These are phyloP conservation scores for Mrakia hoshinonis DNA, from an alignment of 768 basidiomycete genomes.

Conservation along the genomic window DNA sequence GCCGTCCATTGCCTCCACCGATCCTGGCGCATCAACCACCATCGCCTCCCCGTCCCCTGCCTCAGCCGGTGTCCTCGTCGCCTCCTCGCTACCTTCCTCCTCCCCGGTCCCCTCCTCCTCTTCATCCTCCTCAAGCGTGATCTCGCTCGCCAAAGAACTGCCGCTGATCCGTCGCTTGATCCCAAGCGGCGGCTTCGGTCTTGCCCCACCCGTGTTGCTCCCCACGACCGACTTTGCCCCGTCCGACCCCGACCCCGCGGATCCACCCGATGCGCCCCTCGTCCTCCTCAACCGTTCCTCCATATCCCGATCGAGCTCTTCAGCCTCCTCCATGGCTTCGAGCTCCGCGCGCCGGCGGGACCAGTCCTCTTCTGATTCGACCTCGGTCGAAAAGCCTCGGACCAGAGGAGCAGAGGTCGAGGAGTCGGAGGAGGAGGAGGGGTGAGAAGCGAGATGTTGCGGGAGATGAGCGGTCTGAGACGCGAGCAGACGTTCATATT, in stretches of 20 bases:
- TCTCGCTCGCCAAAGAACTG: constrained; percentile 23
- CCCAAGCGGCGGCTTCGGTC: not conserved
- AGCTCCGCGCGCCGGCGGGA: constrained; percentile 30
- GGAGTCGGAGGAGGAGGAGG: constrained; percentile 32
- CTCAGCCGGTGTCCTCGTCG: not conserved
- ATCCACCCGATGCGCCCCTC: not conserved
- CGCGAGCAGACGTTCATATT: constrained; percentile 63
- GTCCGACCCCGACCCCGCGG: not conserved
- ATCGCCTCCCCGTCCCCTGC: not conserved
- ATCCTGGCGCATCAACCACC: not conserved
- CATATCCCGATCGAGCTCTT: constrained; percentile 29
- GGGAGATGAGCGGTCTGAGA: constrained; percentile 29
- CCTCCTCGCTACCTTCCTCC: not conserved
- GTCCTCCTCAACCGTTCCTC: constrained; percentile 4
- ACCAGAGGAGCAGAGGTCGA: constrained; percentile 28
- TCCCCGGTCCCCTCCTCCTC: not conserved
- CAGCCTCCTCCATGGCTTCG: constrained; percentile 29
- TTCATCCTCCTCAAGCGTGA: constrained; percentile 24
- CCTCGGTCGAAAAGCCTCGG: constrained; percentile 37
- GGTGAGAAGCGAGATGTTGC: constrained; percentile 13
- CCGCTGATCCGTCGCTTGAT: constrained; percentile 25
- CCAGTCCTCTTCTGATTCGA: constrained; percentile 32
- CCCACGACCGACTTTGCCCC: not conserved
- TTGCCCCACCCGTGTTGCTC: not conserved
- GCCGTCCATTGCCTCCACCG: not conserved